These are phyloP conservation scores for Asclepias syriaca DNA, from an alignment of 257 asterid species.

Conservation along the genomic window DNA sequence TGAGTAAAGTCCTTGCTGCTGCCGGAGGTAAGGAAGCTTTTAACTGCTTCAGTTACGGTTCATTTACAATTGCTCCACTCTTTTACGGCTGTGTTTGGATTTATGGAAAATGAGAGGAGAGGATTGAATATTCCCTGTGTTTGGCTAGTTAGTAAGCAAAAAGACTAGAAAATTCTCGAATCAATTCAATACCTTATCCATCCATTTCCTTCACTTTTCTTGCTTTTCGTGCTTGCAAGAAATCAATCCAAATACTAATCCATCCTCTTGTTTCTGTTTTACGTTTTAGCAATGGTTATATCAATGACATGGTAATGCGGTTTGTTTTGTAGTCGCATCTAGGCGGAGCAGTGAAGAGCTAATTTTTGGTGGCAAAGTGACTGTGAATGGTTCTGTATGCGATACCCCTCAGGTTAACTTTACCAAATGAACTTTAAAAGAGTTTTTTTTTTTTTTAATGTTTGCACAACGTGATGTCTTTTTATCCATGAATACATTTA, in stretches of 20 bases:
- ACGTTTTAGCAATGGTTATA: not conserved
- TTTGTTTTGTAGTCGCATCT: slow-evolving; percentile 70
- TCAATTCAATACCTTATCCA: too few species aligned
- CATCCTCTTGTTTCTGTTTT: too few species aligned
- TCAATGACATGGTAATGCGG: slow-evolving; percentile 8
- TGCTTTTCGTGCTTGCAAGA: too few species aligned
- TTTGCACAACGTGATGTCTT: not conserved
- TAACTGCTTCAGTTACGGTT: not conserved
- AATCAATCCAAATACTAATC: too few species aligned
- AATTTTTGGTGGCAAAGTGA: slow-evolving; percentile 84
- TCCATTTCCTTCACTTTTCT: too few species aligned
- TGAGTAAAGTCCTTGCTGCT: slow-evolving; percentile 85
- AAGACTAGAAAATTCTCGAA: too few species aligned
- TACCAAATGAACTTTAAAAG: not conserved
- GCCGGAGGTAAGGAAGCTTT: slow-evolving; percentile 69
- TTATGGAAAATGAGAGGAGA: too few species aligned
- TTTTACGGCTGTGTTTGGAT: too few species aligned
- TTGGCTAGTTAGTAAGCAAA: too few species aligned
- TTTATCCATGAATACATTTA: not conserved
- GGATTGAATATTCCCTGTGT: too few species aligned
- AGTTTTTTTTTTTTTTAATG: not conserved
- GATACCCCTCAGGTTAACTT: slow-evolving; percentile 76
- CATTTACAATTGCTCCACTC: not conserved
- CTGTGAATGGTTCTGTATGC: slow-evolving; percentile 93
- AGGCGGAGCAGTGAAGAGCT: slow-evolving; percentile 96